Conservation (phyloP, 108 stramenopile genomes). For the Schizochytrium sp. region DNA sequence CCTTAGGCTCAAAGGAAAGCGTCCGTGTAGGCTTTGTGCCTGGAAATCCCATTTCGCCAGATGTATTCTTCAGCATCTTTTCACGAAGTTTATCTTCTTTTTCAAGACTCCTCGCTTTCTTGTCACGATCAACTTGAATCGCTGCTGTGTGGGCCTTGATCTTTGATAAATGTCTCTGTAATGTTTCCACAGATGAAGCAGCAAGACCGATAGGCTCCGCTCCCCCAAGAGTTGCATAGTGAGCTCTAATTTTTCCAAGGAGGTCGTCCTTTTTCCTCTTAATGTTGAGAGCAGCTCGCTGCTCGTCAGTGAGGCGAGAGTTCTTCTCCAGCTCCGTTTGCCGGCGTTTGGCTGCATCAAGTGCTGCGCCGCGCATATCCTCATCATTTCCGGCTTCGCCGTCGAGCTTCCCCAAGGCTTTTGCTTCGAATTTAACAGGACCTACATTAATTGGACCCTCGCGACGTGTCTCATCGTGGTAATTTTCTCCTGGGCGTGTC, state of each 20-base stretch:
- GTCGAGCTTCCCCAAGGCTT: not conserved
- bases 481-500: conserved; percentile 56
- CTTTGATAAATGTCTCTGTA: conserved; percentile 38
- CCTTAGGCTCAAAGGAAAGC: not conserved
- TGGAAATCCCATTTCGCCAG: not conserved
- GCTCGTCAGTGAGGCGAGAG: conserved; percentile 20
- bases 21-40: not conserved
- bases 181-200: conserved; percentile 42
- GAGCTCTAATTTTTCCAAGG: conserved; percentile 13
- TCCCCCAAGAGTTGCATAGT: conserved; percentile 33
- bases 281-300: conserved; percentile 33
- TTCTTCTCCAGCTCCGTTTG: not conserved
- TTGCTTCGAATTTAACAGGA: conserved; percentile 32
- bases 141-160: conserved; percentile 42
- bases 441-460: conserved; percentile 16
- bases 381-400: not conserved
- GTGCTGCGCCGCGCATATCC: conserved; percentile 38
- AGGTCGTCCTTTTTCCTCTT: conserved; percentile 59
- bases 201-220: conserved; percentile 44
- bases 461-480: conserved; percentile 12
- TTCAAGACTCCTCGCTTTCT: not conserved
- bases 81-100: not conserved
- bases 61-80: not conserved
- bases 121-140: not conserved
- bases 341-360: not conserved